Evolutionary conservation across 2,329 filamentous ascomycete genomes (phyloP), one percentile per base, ranked within the genome.

Genomic region (Epichloe festucae): DNA sequence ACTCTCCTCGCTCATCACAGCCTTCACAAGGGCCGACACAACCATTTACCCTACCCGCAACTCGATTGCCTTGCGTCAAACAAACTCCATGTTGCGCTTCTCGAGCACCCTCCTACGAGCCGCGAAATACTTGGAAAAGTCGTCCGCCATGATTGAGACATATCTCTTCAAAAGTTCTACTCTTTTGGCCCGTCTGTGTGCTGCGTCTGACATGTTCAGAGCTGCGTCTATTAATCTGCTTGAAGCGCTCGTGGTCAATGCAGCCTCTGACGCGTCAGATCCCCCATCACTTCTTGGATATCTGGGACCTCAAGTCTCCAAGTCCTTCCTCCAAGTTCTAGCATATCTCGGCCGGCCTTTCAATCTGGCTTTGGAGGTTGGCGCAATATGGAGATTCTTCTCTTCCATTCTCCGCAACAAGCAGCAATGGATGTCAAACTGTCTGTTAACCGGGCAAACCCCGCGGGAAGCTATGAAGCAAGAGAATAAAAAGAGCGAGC

Each of bases 261-360:
- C 85, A 23, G 80, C 83, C 23, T 79, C 79, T 54, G 71, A 75
- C 15, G 70, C 77, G 34, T 76, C 75, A n/a, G 89, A 96, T 58
- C 89, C 90, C 87, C 87, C 89, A n/a, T 96, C 91, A 6, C 75
- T 98, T n/a, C 79, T 98, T 21, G 90, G 90, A 35, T 89, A 95
- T 62, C 73, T 98, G 6, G 89, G 89, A 1, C 78, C 88, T 10
- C 82, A 88, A 51, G 83, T 88, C 8, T 87, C 90, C 11, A 89
- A 87, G 59, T 84, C 86, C 40, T 95, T 98, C 63, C 73, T 98
- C 23, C 80, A 85, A 54, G 73, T 93, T 5, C 71, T 97, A 6
- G 83, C 87, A 4, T 78, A 81, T 54, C 74, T 96, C 27, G 88
- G 91, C 58, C 82, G 81, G 57, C 89, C 90, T 3, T 78, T 93